Evolutionary conservation across 2,329 filamentous ascomycete genomes (phyloP).

Genomic region (Xylaria sp.): DNA sequence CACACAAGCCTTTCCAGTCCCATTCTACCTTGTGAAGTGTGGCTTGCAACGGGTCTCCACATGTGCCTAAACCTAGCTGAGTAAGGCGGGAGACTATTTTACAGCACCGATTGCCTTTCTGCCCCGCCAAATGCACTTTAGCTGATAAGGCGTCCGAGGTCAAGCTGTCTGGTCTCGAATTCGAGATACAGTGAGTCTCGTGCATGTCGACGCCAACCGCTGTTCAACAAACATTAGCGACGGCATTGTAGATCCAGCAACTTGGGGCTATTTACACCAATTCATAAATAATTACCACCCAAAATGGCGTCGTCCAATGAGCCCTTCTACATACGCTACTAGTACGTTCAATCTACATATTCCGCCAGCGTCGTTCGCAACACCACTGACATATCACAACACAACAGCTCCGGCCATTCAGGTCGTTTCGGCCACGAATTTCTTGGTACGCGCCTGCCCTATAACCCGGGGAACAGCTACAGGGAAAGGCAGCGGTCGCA

Average conservation of each 20-base stretch:
- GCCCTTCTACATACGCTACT: slow-evolving; percentile 95
- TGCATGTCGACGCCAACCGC: neutral
- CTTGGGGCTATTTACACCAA: neutral
- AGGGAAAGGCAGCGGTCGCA: too few species aligned
- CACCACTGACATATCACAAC: slow-evolving; percentile 15
- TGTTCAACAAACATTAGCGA: neutral
- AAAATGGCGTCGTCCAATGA: slow-evolving; percentile 66
- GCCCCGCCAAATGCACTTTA: slow-evolving; percentile 16
- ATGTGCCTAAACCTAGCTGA: too few species aligned
- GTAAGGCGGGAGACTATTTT: too few species aligned
- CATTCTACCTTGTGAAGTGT: too few species aligned
- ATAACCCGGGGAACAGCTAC: too few species aligned
- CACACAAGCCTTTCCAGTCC: too few species aligned
- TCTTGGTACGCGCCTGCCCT: slow-evolving; percentile 66
- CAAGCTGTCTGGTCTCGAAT: slow-evolving; percentile 8
- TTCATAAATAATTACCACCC: neutral
- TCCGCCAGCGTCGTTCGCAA: neutral
- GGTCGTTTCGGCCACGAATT: slow-evolving; percentile 98
- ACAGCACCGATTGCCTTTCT: neutral
- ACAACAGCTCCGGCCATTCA: slow-evolving; percentile 86
- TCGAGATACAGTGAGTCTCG: slow-evolving; percentile 5
- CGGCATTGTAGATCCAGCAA: neutral
- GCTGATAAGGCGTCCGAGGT: neutral
- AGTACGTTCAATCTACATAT: slow-evolving; percentile 65
- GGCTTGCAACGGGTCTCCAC: too few species aligned